These are phyloP conservation scores for Cocos nucifera DNA, from an alignment of 176 grass and related monocot species.

Conservation along the genomic window DNA sequence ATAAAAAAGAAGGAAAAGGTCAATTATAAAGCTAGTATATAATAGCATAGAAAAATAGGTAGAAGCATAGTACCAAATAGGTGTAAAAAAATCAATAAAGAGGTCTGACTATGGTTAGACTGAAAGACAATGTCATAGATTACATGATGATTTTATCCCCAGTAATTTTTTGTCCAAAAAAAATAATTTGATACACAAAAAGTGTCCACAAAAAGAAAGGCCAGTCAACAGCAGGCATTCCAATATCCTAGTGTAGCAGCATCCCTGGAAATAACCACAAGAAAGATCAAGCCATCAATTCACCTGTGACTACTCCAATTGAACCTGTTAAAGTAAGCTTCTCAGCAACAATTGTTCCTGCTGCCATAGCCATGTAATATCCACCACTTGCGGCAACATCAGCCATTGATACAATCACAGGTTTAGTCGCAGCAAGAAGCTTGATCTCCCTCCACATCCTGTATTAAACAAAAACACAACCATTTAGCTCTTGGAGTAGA, in stretches of 20 bases:
- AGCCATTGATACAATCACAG: constrained; percentile 94
- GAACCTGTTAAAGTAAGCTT: constrained; percentile 93
- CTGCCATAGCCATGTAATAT: constrained; percentile 97
- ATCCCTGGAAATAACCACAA: constrained; percentile 11
- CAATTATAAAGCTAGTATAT: no score
- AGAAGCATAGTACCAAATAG: no score
- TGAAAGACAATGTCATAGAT: no score
- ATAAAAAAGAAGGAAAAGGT: no score
- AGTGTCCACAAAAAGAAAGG: neutral
- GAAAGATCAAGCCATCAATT: constrained; percentile 16
- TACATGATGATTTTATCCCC: no score
- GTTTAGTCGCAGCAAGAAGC: constrained; percentile 77
- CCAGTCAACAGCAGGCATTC: neutral
- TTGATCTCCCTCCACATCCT: constrained; percentile 98
- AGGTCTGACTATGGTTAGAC: no score
- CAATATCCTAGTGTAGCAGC: neutral
- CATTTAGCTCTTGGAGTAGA: neutral
- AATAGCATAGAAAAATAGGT: no score
- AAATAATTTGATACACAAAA: no score
- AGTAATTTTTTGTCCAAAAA: no score
- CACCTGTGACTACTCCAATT: constrained; percentile 93
- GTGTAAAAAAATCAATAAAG: no score
- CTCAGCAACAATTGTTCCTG: constrained; percentile 78
- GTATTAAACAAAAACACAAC: constrained; percentile 32
- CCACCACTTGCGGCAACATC: constrained; percentile 95